Conservation (phyloP, 2,329 filamentous ascomycete species). For the Stemphylium beticola region DNA sequence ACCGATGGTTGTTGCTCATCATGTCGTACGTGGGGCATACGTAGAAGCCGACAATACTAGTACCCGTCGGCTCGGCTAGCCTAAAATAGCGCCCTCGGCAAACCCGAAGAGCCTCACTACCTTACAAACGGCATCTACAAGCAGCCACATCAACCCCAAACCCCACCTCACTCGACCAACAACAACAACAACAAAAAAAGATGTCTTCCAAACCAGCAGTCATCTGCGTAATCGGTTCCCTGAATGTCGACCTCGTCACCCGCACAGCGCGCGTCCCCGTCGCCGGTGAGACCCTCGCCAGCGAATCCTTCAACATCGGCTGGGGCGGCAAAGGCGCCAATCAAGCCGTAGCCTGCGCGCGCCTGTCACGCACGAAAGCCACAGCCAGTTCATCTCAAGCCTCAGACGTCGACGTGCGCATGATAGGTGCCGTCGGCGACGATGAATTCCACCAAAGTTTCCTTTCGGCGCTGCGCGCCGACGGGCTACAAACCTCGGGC, state of each 20-base stretch:
- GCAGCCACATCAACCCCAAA: not conserved
- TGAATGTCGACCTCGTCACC: constrained; percentile 93
- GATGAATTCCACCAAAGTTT: constrained; percentile 52
- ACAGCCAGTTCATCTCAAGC: constrained; percentile 30
- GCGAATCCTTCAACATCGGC: constrained; percentile 77
- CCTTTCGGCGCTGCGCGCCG: constrained; percentile 51
- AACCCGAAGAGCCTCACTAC: constrained; percentile 4
- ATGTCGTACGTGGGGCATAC: too few relatives aligned
- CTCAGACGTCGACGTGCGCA: constrained; percentile 52
- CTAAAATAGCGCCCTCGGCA: constrained; percentile 8
- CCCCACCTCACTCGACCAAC: not conserved
- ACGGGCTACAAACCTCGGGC: constrained; percentile 52
- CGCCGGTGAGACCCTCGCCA: constrained; percentile 86
- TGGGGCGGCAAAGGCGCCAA: constrained; percentile 95
- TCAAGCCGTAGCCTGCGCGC: constrained; percentile 87
- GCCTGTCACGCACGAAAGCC: constrained; percentile 68
- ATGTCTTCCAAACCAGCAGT: constrained; percentile 46
- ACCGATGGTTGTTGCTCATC: too few relatives aligned
- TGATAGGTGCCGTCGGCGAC: constrained; percentile 58
- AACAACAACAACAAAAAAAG: not conserved
- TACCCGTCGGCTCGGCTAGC: constrained; percentile 8
- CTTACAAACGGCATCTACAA: not conserved
- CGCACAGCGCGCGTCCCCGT: constrained; percentile 82
- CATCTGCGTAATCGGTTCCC: constrained; percentile 87
- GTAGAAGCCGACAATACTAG: too few relatives aligned